Evolutionary conservation across 2,329 filamentous ascomycete species (phyloP).

Genomic region (Plectosphaerella sp.): DNA sequence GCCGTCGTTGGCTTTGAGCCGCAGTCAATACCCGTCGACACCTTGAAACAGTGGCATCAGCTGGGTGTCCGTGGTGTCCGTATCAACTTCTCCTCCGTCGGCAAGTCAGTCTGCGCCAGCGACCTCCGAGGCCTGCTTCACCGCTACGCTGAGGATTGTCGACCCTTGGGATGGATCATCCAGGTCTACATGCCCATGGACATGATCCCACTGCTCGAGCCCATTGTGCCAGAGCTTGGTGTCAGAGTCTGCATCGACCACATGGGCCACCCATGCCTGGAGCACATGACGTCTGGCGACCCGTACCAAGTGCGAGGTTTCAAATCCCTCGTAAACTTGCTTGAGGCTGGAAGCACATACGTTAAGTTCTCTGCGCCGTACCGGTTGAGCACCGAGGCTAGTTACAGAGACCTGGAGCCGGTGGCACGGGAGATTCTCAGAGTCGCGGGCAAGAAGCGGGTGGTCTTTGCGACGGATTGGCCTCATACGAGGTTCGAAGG

Average conservation of each 20-base stretch:
- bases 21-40: constrained; percentile 18
- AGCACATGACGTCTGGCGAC: constrained; percentile 19
- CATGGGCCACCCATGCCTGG: constrained; percentile 45
- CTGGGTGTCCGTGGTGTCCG: constrained; percentile 56
- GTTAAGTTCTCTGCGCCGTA: constrained; percentile 58
- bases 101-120: constrained; percentile 29
- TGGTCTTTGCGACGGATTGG: constrained; percentile 61
- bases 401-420: constrained; percentile 39
- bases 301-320: constrained; percentile 46
- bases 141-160: constrained; percentile 44
- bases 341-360: constrained; percentile 43
- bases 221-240: constrained; percentile 40
- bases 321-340: constrained; percentile 38
- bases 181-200: constrained; percentile 54
- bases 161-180: constrained; percentile 49
- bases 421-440: constrained; percentile 44
- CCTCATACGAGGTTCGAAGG: constrained; percentile 59
- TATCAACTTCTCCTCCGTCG: constrained; percentile 53
- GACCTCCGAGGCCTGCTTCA: constrained; percentile 37
- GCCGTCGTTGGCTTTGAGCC: constrained; percentile 56
- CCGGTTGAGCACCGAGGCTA: constrained; percentile 40
- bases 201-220: constrained; percentile 41
- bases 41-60: constrained; percentile 47
- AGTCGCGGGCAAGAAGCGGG: constrained; percentile 32
- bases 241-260: constrained; percentile 57